Evolutionary conservation across 495 filamentous ascomycete genomes (phyloP), one percentile per base, ranked within the genome.

Genomic region (Durotheca rogersii): DNA sequence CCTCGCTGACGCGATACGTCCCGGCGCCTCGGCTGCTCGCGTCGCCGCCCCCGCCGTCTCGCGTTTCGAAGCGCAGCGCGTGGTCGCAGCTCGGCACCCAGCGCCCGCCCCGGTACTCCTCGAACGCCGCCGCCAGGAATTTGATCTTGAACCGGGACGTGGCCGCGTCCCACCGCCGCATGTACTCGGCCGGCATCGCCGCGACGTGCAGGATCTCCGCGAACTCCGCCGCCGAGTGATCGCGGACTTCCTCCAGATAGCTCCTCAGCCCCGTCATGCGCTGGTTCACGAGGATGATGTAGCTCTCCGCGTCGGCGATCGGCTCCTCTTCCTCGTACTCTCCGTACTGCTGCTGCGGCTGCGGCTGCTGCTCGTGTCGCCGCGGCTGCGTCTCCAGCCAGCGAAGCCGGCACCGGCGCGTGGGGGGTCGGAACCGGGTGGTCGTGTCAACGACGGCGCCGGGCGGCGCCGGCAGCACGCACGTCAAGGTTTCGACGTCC

Each of bases 11-110:
- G 2, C 27, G 35, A 15, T 53, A 50, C 5, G 40, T 9, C n/a
- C 17, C 30, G 0, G 25, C 27, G 9, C 16, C 6, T 43, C 37
- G 14, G 51, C 4, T 3, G 31, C 14, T 27, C 4, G 23, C 23
- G 23, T 27, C 34, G n/a, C 36, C 41, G 16, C 14, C 38, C n/a
- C n/a, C 37, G 43, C 20, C 16, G 36, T 12, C 36, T 16, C 46
- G 49, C 1, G 7, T n/a, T 2, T 59, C 45, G 36, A 59, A 59
- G 31, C 45, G 31, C 2, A 59, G 34, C 39, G 36, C 14, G 25
- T 58, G 55, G 1, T 52, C 30, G 1, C 49, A 53, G 25, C 39
- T 58, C 0, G 40, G 35, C 10, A 58, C 55, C 55, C 55, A 58
- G n/a, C 19, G 39, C 7, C 50, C 35, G 18, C 49, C 49, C 4